Base-by-base conservation (phyloP, 257 asterid species). In the Apocynum venetum region DNA sequence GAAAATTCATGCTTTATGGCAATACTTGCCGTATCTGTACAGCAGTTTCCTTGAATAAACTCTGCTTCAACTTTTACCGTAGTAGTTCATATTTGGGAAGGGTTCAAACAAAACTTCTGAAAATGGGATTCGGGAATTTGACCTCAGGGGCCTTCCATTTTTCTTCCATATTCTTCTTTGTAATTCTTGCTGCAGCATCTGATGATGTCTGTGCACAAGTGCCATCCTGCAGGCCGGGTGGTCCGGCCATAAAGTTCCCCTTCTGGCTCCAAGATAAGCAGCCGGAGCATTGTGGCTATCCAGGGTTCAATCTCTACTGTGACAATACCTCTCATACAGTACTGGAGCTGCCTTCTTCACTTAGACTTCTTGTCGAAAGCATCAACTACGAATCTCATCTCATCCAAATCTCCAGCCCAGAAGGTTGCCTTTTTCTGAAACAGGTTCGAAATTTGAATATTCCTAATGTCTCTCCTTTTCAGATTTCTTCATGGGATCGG, bases 221-320 rank as follows among this genome's bases (percentile, higher is more conserved):
- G 7, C 13, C 8, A 9, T 4, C 17, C 7, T 80, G 83, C 77
- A 75, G 43, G 13, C 61, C 74, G 0, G 10, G 31, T 0, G 79
- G 71, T 9, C 82, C 82, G 0, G 46, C 69, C 4, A 60, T 79
- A 43, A 43, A 48, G 41, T 79, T 79, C 53, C 82, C 82, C 12
- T 65, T 79, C 35, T 1, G 57, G n/a, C 76, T 79, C 13, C 53
- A 2, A 17, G 75, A 6, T 36, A 65, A 51, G 59, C 76, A 70
- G n/a, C 78, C 47, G 8, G 61, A 17, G 44, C 38, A 61, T 12
- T 76, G 81, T 19, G 81, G 65, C 56, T 81, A 71, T 13, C 67
- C 75, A 14, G 75, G 52, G 11, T 71, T 10, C 75, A 60, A 35
- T 66, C 76, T 64, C 68, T 74, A 6, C n/a, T 68, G 71, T 35